Base-by-base conservation (phyloP, 2,329 filamentous ascomycete species). In the Claviceps sp. region DNA sequence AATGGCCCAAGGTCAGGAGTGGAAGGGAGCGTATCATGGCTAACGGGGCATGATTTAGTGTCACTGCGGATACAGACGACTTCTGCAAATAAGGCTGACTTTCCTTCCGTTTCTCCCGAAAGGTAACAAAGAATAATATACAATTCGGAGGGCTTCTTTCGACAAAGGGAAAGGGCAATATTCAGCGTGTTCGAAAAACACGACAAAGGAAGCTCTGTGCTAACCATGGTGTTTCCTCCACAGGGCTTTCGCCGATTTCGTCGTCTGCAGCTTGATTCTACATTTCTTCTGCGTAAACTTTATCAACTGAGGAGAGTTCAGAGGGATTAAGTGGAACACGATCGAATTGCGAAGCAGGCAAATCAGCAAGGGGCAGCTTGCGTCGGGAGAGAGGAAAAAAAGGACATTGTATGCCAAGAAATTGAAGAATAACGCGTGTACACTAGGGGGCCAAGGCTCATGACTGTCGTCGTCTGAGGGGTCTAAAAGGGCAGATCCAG, bases 281-380 rank as follows among this genome's bases (percentile, higher is more conserved):
- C 93, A 98, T 74, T 95, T 97, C 74, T 98, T 98, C 77, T 96
- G 90, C 72, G 83, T 97, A 67, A 98, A 98, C 78, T 98, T 98
- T 70, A 97, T 98, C 75, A 98, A 98, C 78, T 98, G 77, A 52
- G 30, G 43, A 22, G 22, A 24, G 5, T 20, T 20, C 14, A 16
- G 22, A 16, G 46, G 34, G 13, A 7, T 22, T 26, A 34, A 30
- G 11, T 34, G 30, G 9, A 34, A 34, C 30, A 34, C 8, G 9
- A 34, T 34, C 30, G 30, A 34, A 11, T 4, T 34, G 30, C 30
- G 30, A 34, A 34, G 30, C 9, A 34, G 30, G 30, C 9, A 34
- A 34, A 34, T 34, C 9, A 34, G 30, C 9, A 34, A 34, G 30
- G 9, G 30, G 30, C 3, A 34, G 30, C 30, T 34, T 34, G 30